These are phyloP conservation scores for Prosopis cineraria DNA, from an alignment of 306 rosid species.

Conservation along the genomic window DNA sequence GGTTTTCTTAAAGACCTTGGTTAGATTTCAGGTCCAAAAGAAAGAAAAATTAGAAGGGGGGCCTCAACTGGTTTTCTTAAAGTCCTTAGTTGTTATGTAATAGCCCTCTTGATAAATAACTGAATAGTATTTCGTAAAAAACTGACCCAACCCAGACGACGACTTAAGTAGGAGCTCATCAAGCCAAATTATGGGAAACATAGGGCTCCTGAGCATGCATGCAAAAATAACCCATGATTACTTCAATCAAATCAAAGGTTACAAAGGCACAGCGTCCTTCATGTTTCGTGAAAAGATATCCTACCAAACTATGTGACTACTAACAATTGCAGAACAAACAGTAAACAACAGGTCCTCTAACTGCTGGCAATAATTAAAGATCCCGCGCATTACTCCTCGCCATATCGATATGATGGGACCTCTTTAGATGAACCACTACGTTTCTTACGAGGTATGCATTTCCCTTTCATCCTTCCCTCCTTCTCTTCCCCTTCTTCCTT, in stretches of 20 bases:
- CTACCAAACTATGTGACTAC: background rate
- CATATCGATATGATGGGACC: background rate
- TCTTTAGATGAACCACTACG: constrained; percentile 47
- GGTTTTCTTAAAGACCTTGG: background rate
- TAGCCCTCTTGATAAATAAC: too few species aligned
- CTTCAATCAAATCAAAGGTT: background rate
- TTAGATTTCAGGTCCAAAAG: background rate
- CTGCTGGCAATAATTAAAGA: constrained; percentile 4
- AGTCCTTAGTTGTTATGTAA: too few species aligned
- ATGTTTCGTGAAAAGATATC: background rate
- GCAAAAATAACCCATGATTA: background rate
- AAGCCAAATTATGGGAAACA: background rate
- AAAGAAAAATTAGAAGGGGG: too few species aligned
- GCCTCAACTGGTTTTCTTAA: too few species aligned
- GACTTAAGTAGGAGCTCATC: background rate
- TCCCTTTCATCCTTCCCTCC: constrained; percentile 40
- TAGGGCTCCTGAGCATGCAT: too few species aligned
- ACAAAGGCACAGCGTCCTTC: background rate
- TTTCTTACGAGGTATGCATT: constrained; percentile 68
- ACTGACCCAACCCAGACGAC: background rate
- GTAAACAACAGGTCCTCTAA: background rate
- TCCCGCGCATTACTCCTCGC: background rate
- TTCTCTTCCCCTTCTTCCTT: constrained; percentile 7
- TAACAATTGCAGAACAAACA: background rate
- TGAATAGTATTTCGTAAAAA: too few species aligned